Conservation (phyloP, 2,329 filamentous ascomycete species). For the Ophiostoma sp. region DNA sequence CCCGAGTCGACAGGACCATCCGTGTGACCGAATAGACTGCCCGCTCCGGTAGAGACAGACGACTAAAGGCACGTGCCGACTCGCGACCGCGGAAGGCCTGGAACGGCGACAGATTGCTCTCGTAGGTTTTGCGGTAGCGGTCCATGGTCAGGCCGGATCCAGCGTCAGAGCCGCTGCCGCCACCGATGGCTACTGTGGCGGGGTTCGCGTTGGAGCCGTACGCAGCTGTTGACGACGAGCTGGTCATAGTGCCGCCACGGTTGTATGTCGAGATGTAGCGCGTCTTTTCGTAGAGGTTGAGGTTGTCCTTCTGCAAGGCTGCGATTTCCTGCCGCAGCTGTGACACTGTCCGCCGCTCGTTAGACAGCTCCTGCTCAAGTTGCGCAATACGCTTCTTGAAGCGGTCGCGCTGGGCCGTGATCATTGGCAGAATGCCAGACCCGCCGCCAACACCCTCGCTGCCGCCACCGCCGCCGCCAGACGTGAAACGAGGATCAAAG, state of each 20-base stretch:
- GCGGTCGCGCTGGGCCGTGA: conserved; percentile 92
- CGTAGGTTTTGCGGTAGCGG: conserved; percentile 86
- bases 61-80: conserved; percentile 80
- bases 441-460: conserved; percentile 64
- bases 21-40: conserved; percentile 86
- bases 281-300: conserved; percentile 95
- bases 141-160: conserved; percentile 56
- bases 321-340: conserved; percentile 85
- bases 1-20: conserved; percentile 82
- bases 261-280: conserved; percentile 93
- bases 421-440: conserved; percentile 92
- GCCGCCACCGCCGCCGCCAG: conserved; percentile 47
- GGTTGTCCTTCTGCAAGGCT: conserved; percentile 89
- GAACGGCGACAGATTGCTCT: conserved; percentile 92
- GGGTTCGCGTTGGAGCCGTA: conserved; percentile 67
- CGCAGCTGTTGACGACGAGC: conserved; percentile 60
- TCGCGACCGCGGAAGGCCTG: conserved; percentile 93
- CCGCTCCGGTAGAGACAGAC: conserved; percentile 87
- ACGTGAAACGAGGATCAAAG: conserved; percentile 63
- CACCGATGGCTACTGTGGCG: conserved; percentile 57
- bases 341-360: conserved; percentile 74
- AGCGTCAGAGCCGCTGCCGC: conserved; percentile 53
- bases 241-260: conserved; percentile 49
- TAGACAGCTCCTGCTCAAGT: conserved; percentile 83
- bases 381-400: conserved; percentile 96